A percentile compares a stretch with the other conserved stretches of the same genome.
Evolutionary conservation across 169 alveolate genomes (phyloP).

Genomic region (Cystoisospora suis): DNA sequence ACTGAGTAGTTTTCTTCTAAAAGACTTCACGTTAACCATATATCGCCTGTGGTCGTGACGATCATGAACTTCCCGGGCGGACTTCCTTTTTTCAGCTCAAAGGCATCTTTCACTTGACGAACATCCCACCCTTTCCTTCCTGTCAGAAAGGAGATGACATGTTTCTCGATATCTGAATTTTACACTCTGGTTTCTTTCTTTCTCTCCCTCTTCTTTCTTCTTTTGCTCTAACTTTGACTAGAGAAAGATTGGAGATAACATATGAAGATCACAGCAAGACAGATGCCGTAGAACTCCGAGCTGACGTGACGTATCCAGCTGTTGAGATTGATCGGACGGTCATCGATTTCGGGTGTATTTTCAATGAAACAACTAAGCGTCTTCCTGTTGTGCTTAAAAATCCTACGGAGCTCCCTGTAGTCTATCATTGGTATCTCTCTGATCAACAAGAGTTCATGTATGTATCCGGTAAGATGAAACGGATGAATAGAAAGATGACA

Average conservation of each 20-base stretch:
- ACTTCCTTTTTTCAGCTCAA: too few relatives aligned
- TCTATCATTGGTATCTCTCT: conserved; percentile 90
- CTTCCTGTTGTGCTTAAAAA: conserved; percentile 80
- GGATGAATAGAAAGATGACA: not conserved
- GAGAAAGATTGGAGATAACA: conserved; percentile 79
- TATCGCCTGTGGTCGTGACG: too few relatives aligned
- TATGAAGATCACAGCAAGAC: conserved; percentile 92
- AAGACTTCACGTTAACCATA: too few relatives aligned
- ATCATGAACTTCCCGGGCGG: too few relatives aligned
- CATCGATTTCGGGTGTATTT: conserved; percentile 91
- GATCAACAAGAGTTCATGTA: conserved; percentile 47
- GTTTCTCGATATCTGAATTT: too few relatives aligned
- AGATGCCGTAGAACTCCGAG: conserved; percentile 87
- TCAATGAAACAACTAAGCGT: conserved; percentile 77
- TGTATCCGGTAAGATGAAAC: not conserved
- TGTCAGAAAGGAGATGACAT: too few relatives aligned
- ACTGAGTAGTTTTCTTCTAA: too few relatives aligned
- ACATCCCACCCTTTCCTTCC: too few relatives aligned
- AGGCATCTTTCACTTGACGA: too few relatives aligned
- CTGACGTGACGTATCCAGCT: conserved; percentile 91
- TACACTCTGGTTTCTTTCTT: too few relatives aligned
- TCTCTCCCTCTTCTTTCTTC: too few relatives aligned
- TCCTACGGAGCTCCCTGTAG: conserved; percentile 83
- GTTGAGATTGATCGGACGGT: conserved; percentile 79
- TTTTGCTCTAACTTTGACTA: not conserved